Conservation (phyloP, 2,329 filamentous ascomycete species). For the Tetracladium maxilliforme region DNA sequence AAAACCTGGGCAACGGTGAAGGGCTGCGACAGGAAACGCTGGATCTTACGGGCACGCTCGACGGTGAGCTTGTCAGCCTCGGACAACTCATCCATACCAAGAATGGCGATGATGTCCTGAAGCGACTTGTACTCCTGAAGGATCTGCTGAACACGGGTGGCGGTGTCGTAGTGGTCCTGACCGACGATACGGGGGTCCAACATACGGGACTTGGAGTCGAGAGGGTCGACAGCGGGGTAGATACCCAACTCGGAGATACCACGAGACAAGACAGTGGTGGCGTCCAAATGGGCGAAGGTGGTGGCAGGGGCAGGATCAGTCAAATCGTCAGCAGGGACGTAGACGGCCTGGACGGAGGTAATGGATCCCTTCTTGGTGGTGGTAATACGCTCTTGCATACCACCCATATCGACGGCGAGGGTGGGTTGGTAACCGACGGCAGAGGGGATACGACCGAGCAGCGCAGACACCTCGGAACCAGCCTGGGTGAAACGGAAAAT, state of each 20-base stretch:
- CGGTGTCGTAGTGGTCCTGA: conserved; percentile 92
- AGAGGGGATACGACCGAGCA: conserved; percentile 98
- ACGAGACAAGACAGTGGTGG: conserved; percentile 99
- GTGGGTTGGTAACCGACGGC: conserved; percentile 99
- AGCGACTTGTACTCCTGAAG: conserved; percentile 99
- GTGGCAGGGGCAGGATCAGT: conserved; percentile 98
- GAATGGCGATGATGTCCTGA: conserved; percentile 99
- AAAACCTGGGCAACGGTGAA: conserved; percentile 81
- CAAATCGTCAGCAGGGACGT: conserved; percentile 99
- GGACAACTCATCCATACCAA: conserved; percentile 99
- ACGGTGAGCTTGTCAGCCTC: conserved; percentile 99
- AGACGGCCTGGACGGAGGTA: conserved; percentile 99
- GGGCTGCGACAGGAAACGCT: conserved; percentile 99
- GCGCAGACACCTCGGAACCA: conserved; percentile 98
- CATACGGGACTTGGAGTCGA: conserved; percentile 99
- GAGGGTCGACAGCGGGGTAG: conserved; percentile 98
- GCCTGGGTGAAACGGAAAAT: conserved; percentile 99
- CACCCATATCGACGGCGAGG: conserved; percentile 96
- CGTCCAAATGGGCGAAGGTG: conserved; percentile 99
- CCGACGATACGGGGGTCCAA: conserved; percentile 97
- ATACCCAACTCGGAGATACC: conserved; percentile 99
- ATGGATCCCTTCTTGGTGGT: conserved; percentile 99
- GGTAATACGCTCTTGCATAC: conserved; percentile 99
- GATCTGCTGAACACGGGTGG: conserved; percentile 94
- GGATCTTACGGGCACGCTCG: conserved; percentile 99